A percentile compares a stretch with the other conserved stretches of the same genome.
These are phyloP conservation scores for Narthecium ossifragum DNA, from an alignment of 106 monocot genomes.

Conservation along the genomic window DNA sequence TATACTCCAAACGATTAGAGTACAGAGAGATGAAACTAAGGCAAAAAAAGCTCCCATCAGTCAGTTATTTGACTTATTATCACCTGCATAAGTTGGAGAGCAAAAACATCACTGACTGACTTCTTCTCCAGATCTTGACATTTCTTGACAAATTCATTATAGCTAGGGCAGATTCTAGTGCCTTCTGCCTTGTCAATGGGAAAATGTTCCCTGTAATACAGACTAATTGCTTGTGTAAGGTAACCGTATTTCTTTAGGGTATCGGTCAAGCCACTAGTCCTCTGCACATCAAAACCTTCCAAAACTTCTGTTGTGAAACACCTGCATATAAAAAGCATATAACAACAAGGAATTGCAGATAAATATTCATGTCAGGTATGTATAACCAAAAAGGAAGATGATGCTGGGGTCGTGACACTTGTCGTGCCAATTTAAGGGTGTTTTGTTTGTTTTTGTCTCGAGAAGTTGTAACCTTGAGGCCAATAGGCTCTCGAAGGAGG, in stretches of 20 bases:
- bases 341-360: background rate
- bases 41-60: background rate
- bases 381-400: no score
- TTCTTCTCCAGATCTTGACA: conserved; percentile 81
- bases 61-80: background rate
- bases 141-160: conserved; percentile 58
- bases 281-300: conserved; percentile 97
- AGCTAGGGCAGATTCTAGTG: conserved; percentile 44
- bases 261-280: conserved; percentile 73
- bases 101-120: conserved; percentile 77
- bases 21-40: background rate
- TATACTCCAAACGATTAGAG: background rate
- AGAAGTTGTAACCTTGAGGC: no score
- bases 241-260: conserved; percentile 77
- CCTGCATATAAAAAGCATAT: conserved; percentile 32
- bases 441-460: no score
- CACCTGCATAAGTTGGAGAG: conserved; percentile 99
- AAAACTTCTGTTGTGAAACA: conserved; percentile 96
- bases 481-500: no score
- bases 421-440: no score
- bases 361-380: no score
- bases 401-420: no score
- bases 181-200: conserved; percentile 5
- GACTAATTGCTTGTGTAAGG: conserved; percentile 72
- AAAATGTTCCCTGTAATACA: conserved; percentile 54